phyloP scores from a whole-genome alignment of 2,329 filamentous ascomycete genomes.

The Trichoderma arundinaceum region DNA sequence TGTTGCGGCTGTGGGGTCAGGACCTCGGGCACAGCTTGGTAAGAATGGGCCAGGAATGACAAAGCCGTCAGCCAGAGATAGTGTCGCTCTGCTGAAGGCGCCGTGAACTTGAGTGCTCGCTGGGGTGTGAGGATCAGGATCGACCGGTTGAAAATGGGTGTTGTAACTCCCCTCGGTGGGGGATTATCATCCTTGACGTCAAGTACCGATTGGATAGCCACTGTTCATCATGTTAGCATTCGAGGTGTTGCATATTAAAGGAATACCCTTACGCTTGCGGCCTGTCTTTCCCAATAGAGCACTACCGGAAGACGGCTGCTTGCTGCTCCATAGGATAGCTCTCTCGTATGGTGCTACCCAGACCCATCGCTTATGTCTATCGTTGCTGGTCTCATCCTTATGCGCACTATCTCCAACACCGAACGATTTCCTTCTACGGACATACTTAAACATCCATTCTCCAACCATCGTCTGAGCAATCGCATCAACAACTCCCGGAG shows the following conservation, averaged over 20 bases:
- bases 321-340: slow-evolving; percentile 97
- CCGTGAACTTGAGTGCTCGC: slow-evolving; percentile 93
- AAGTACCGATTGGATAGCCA: slow-evolving; percentile 92
- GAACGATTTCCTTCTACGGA: slow-evolving; percentile 87
- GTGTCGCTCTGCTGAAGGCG: slow-evolving; percentile 80
- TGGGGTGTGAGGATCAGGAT: slow-evolving; percentile 94
- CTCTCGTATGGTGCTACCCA: slow-evolving; percentile 97
- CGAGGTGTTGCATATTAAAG: background rate
- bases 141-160: slow-evolving; percentile 81
- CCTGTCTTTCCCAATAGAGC: slow-evolving; percentile 93
- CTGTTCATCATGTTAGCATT: slow-evolving; percentile 53
- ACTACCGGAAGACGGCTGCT: slow-evolving; percentile 86
- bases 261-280: slow-evolving; percentile 78
- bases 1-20: slow-evolving; percentile 55
- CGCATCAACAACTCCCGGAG: slow-evolving; percentile 86
- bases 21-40: slow-evolving; percentile 78
- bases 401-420: slow-evolving; percentile 72
- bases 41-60: slow-evolving; percentile 91
- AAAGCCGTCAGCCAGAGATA: slow-evolving; percentile 94
- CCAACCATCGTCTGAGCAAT: slow-evolving; percentile 99
- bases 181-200: slow-evolving; percentile 96
- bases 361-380: slow-evolving; percentile 95
- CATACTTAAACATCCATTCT: slow-evolving; percentile 95
- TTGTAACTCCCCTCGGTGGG: slow-evolving; percentile 67
- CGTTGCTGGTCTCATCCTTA: slow-evolving; percentile 73